These are phyloP conservation scores for Sordaria brevicollis DNA, from an alignment of 495 filamentous ascomycete species.

Conservation along the genomic window DNA sequence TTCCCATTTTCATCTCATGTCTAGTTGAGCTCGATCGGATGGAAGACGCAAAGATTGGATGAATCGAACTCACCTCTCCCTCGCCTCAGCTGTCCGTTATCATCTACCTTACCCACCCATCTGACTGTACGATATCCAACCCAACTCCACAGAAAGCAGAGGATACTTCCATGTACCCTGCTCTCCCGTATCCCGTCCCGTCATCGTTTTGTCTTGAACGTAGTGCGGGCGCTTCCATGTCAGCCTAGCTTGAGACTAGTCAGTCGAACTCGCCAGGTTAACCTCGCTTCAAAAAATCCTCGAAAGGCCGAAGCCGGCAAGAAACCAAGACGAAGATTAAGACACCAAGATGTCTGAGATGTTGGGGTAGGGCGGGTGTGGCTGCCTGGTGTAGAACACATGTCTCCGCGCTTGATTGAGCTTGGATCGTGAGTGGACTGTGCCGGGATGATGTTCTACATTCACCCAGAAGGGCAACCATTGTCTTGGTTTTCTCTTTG, in stretches of 20 bases:
- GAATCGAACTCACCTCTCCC: neutral
- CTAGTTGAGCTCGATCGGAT: neutral
- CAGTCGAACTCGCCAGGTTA: neutral
- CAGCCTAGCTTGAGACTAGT: neutral
- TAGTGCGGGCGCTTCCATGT: neutral
- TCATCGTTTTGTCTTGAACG: neutral
- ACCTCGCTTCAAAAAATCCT: neutral
- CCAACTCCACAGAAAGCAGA: neutral
- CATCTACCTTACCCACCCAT: neutral
- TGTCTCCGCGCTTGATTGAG: neutral
- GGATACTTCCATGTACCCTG: neutral
- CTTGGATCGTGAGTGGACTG: neutral
- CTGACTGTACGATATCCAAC: neutral
- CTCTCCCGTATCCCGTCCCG: neutral
- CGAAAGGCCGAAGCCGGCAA: neutral
- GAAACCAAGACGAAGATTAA: neutral
- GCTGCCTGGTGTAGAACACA: neutral
- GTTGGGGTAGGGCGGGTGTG: neutral
- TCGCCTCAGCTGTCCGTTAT: neutral
- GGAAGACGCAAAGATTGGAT: neutral
- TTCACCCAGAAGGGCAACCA: too few species aligned
- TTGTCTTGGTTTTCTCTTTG: neutral
- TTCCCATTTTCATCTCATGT: too few species aligned
- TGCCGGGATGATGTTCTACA: too few species aligned
- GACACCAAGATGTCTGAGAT: too few species aligned